These are phyloP conservation scores for Aureobasidium mangrovei DNA, from an alignment of 2,329 filamentous ascomycete genomes.

Conservation along the genomic window DNA sequence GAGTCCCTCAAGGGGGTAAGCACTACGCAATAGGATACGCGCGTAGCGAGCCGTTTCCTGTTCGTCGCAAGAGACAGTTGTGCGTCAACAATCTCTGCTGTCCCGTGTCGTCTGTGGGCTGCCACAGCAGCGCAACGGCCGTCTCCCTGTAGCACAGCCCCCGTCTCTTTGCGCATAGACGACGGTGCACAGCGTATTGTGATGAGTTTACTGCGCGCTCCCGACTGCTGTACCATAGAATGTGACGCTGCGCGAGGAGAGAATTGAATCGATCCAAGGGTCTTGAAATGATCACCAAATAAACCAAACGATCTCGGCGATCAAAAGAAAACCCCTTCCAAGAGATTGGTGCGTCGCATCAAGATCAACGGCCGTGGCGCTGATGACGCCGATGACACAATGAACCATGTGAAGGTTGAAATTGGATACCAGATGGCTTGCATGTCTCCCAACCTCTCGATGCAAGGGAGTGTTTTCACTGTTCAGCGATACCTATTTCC, in stretches of 20 bases:
- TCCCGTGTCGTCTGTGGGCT: not conserved
- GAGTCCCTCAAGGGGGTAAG: not conserved
- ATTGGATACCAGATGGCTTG: slow-evolving; percentile 2
- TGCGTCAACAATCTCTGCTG: slow-evolving; percentile 9
- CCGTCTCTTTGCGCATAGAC: not conserved
- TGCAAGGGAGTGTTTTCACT: not conserved
- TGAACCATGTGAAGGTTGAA: slow-evolving; percentile 6
- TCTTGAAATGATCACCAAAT: not conserved
- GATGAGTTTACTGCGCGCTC: not conserved
- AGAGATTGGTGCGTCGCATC: slow-evolving; percentile 6
- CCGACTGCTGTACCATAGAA: not conserved
- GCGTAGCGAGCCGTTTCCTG: slow-evolving; percentile 4
- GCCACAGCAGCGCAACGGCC: slow-evolving; percentile 1
- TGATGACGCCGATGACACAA: slow-evolving; percentile 9
- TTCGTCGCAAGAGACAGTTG: slow-evolving; percentile 3
- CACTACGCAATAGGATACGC: not conserved
- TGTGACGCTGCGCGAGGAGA: not conserved
- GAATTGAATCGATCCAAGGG: slow-evolving; percentile 1
- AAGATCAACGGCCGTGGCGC: slow-evolving; percentile 1
- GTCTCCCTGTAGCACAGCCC: not conserved
- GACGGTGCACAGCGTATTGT: not conserved
- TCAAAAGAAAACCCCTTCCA: slow-evolving; percentile 2
- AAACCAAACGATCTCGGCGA: not conserved
- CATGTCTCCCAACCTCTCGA: slow-evolving; percentile 1
- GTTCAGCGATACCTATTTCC: not conserved